Conservation (phyloP, 306 rosid species). For the Sicyos baderoa region DNA sequence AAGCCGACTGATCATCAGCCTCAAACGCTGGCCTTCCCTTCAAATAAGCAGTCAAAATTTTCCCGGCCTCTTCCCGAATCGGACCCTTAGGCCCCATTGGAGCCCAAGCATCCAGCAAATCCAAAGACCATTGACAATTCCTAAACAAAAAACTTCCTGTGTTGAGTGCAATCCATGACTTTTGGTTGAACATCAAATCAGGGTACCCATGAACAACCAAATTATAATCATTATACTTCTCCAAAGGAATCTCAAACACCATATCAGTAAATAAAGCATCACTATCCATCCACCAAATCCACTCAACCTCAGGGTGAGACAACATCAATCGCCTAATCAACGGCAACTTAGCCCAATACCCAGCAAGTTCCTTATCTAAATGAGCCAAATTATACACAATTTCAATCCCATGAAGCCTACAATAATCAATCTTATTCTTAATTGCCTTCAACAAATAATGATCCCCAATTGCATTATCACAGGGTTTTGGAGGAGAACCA, state of each 20-base stretch:
- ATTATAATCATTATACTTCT: slow-evolving; percentile 55
- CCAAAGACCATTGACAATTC: slow-evolving; percentile 96
- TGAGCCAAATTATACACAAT: slow-evolving; percentile 92
- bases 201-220: slow-evolving; percentile 93
- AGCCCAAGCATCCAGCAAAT: slow-evolving; percentile 97
- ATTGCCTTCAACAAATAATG: slow-evolving; percentile 75
- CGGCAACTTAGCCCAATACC: slow-evolving; percentile 96
- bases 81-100: slow-evolving; percentile 97
- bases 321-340: slow-evolving; percentile 78
- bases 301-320: slow-evolving; percentile 93
- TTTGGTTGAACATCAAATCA: slow-evolving; percentile 84
- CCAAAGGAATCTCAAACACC: slow-evolving; percentile 71
- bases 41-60: slow-evolving; percentile 67
- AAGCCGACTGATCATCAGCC: slow-evolving; percentile 93
- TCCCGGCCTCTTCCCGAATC: slow-evolving; percentile 77
- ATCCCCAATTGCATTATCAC: slow-evolving; percentile 93
- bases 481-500: slow-evolving; percentile 93
- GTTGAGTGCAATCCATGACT: slow-evolving; percentile 95
- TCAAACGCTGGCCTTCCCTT: slow-evolving; percentile 97
- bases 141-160: slow-evolving; percentile 85
- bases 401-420: slow-evolving; percentile 93
- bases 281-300: slow-evolving; percentile 99
- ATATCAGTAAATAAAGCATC: slow-evolving; percentile 94
- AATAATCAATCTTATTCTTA: slow-evolving; percentile 92
- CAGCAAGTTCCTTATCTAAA: slow-evolving; percentile 91